Conservation (phyloP, 345 rosid species). For the Euphorbia tirucalli region DNA sequence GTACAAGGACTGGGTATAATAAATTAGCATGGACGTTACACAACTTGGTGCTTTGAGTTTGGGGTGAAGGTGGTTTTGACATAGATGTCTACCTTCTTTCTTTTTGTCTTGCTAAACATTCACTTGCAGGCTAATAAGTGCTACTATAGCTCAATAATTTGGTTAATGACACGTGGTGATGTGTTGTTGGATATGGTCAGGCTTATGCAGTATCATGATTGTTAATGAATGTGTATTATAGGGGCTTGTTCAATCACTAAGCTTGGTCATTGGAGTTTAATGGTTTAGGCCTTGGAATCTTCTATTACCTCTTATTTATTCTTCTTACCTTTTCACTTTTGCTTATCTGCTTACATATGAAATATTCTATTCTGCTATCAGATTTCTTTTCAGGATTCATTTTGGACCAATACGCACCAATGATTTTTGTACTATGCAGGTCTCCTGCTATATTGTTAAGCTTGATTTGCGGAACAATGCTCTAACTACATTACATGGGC, state of each 20-base stretch:
- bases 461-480: conserved; percentile 98
- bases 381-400: conserved; percentile 25
- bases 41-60: background rate
- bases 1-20: background rate
- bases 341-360: conserved; percentile 4
- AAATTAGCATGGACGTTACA: background rate
- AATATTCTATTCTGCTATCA: background rate
- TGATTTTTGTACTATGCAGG: conserved; percentile 72
- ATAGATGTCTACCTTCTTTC: background rate
- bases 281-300: background rate
- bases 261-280: background rate
- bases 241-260: background rate
- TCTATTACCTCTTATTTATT: background rate
- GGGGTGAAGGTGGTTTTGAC: background rate
- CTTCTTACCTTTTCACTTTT: background rate
- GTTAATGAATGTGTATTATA: background rate
- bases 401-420: conserved; percentile 33
- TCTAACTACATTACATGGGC: conserved; percentile 77
- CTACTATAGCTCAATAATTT: background rate
- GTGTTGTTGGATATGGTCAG: background rate
- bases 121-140: background rate
- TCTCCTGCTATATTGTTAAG: conserved; percentile 67
- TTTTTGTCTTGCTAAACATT: background rate
- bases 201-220: background rate
- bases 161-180: too few relatives aligned